Evolutionary conservation across 2,329 filamentous ascomycete species (phyloP), one percentile per base, ranked within the genome.

Genomic region (Alternaria panax): DNA sequence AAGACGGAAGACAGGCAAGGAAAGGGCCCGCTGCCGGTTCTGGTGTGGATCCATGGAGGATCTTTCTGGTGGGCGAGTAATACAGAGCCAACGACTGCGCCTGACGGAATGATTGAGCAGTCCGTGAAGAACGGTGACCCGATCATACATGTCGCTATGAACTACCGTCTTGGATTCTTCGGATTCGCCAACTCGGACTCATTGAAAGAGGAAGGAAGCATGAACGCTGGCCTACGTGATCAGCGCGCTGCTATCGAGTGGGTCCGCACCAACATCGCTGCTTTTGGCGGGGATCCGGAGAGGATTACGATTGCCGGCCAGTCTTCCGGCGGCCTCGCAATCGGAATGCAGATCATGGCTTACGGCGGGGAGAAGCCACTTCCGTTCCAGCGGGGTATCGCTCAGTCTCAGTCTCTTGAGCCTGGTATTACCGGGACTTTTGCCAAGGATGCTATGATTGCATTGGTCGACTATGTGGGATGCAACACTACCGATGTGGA

Each of bases 1-100:
- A 75, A 80, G 1, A 79, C 80, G 7, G 41, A 45, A 7, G 73
- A 75, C 50, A 45, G 57, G 30, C 73, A 14, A 11, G 27, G 47
- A 36, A 80, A 32, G 66, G 77, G 16, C 9, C 57, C 52, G 11
- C 78, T 89, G 9, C 86, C 86, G 0, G 84, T 88, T 2, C 80
- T 81, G 40, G 80, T 87, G 2, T 90, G 87, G 86, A 85, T 90
- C 20, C 85, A 88, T 65, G 81, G 81, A 34, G 73, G 73, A 34
- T 61, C 84, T 2, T 80, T 86, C 9, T 74, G 71, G 68, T 67
- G 57, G 36, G 73, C 70, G 2, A 67, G 64, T 7, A 76, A 76
- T 45, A 70, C 69, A 36, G 75, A 79, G 45, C 71, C 76, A 14
- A 74, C 76, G 4, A 77, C 72, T 30, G 65, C 77, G 30, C 82